Conservation (phyloP, 1,139 yeast species). For the Taphrina communis region DNA sequence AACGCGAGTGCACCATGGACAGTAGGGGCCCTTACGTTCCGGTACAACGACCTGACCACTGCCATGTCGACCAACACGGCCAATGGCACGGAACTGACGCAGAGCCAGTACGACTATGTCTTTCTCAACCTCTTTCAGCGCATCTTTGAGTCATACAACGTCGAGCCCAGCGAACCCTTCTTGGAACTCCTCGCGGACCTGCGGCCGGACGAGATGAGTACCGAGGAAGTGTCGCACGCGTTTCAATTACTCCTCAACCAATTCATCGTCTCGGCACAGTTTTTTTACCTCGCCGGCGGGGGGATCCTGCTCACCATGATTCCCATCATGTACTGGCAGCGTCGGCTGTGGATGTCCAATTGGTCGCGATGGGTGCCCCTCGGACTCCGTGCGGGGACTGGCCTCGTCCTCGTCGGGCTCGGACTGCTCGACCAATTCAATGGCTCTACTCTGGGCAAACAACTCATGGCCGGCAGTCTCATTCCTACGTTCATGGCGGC, state of each 20-base stretch:
- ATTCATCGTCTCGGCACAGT: constrained; percentile 38
- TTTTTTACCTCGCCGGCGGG: constrained; percentile 25
- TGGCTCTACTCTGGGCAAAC: constrained; percentile 1
- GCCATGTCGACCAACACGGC: constrained; percentile 1
- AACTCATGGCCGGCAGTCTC: constrained; percentile 11
- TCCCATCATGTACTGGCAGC: constrained; percentile 38
- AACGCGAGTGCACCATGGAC: constrained; percentile 27
- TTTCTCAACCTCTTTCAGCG: constrained; percentile 26
- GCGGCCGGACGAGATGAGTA: constrained; percentile 24
- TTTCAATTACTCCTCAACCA: constrained; percentile 24
- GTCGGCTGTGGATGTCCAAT: constrained; percentile 20
- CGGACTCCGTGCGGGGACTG: constrained; percentile 8
- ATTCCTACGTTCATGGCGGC: constrained; percentile 29
- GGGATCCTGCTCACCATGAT: constrained; percentile 28
- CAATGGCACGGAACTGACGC: constrained; percentile 24
- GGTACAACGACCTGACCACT: constrained; percentile 19
- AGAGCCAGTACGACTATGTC: constrained; percentile 36
- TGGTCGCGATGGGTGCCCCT: constrained; percentile 33
- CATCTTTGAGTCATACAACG: constrained; percentile 27
- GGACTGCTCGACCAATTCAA: constrained; percentile 17
- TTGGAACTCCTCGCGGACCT: constrained; percentile 23
- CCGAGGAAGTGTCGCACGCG: constrained; percentile 10
- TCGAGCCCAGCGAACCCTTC: constrained; percentile 14
- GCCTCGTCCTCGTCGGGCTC: constrained; percentile 21
- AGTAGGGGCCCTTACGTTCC: constrained; percentile 23